These are phyloP conservation scores for Suhomyces atakaporum DNA, from an alignment of 1,139 yeast genomes.

Conservation along the genomic window DNA sequence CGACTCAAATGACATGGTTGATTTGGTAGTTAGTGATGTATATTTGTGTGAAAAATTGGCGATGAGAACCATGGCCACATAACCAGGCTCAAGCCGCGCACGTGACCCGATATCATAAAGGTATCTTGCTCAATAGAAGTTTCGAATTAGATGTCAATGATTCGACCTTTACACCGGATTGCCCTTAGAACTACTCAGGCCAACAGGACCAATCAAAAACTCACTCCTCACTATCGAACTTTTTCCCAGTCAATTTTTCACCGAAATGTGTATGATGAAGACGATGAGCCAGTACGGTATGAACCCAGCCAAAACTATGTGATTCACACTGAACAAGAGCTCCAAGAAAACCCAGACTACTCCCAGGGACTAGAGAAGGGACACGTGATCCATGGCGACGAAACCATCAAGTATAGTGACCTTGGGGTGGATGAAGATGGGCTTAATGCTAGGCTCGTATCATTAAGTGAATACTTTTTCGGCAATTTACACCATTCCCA, in stretches of 20 bases:
- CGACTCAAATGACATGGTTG: constrained; percentile 50
- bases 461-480: constrained; percentile 42
- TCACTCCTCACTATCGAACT: not conserved
- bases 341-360: constrained; percentile 5
- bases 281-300: constrained; percentile 3
- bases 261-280: constrained; percentile 1
- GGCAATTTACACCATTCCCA: constrained; percentile 48
- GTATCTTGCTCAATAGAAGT: too few relatives aligned
- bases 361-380: constrained; percentile 1
- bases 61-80: constrained; percentile 8
- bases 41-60: not conserved
- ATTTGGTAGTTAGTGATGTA: not conserved
- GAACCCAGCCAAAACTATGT: constrained; percentile 8
- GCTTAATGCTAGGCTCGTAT: constrained; percentile 24
- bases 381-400: constrained; percentile 5
- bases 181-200: not conserved
- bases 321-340: constrained; percentile 10
- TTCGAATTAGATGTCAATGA: not conserved
- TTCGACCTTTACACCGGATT: not conserved
- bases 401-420: constrained; percentile 20
- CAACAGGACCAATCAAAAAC: not conserved
- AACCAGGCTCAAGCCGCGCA: not conserved
- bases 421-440: constrained; percentile 26
- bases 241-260: constrained; percentile 1
- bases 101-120: not conserved